Conservation (phyloP, 345 rosid genomes). For the Eucalyptus grandis region DNA sequence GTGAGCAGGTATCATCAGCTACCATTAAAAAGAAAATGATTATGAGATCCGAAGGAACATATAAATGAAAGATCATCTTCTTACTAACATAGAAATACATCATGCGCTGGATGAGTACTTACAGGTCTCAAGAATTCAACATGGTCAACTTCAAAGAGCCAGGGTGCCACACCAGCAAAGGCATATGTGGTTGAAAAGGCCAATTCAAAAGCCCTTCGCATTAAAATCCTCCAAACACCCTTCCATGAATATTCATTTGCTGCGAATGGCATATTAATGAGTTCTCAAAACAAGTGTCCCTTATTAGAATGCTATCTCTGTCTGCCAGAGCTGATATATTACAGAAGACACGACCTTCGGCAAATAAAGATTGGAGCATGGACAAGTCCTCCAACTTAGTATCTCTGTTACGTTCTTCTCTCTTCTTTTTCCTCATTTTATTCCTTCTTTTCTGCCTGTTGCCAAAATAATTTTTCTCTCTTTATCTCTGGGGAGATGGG, state of each 20-base stretch:
- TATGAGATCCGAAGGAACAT: too few species aligned
- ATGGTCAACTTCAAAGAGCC: conserved; percentile 71
- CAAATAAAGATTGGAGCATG: conserved; percentile 41
- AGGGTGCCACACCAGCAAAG: conserved; percentile 70
- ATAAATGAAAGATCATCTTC: too few species aligned
- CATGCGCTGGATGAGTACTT: conserved; percentile 7
- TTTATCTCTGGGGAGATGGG: conserved; percentile 55
- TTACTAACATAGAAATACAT: background rate
- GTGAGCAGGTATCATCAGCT: too few species aligned
- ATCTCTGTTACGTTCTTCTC: conserved; percentile 21
- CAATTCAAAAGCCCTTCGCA: conserved; percentile 10
- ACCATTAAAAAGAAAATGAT: too few species aligned
- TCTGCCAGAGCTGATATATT: conserved; percentile 95
- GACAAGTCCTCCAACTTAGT: conserved; percentile 18
- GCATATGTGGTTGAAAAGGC: conserved; percentile 3
- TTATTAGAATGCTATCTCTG: conserved; percentile 65
- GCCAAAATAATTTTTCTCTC: conserved; percentile 50
- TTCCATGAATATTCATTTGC: conserved; percentile 72
- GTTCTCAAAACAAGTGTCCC: conserved; percentile 45
- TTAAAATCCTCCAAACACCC: conserved; percentile 79
- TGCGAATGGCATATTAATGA: conserved; percentile 84
- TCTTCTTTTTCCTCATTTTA: too few species aligned
- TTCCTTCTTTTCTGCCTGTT: conserved; percentile 64
- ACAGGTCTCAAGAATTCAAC: conserved; percentile 81
- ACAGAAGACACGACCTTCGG: conserved; percentile 76